phyloP scores from a whole-genome alignment of 2,329 filamentous ascomycete species.

The Sporothrix brunneoviolacea region DNA sequence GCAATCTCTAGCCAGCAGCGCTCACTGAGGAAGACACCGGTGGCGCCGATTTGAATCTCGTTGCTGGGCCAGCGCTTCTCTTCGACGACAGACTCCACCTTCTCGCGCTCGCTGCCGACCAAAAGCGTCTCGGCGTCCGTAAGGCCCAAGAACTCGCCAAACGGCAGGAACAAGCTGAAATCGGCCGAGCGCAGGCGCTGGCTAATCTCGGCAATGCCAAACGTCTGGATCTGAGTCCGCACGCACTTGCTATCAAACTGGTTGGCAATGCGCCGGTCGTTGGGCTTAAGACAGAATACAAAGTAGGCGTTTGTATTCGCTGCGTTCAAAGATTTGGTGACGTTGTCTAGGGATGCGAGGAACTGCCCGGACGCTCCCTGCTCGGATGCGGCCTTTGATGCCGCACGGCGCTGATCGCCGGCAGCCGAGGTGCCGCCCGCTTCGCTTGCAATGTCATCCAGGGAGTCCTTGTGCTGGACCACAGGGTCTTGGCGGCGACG shows the following conservation, averaged over 20 bases:
- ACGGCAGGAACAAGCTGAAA: conserved; percentile 92
- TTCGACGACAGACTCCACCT: conserved; percentile 83
- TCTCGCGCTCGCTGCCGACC: conserved; percentile 87
- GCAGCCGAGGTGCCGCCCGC: conserved; percentile 13
- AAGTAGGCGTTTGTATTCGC: conserved; percentile 90
- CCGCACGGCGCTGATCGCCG: conserved; percentile 30
- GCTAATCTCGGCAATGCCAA: conserved; percentile 95
- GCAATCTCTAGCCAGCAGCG: conserved; percentile 90
- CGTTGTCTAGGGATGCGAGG: conserved; percentile 78
- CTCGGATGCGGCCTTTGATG: conserved; percentile 37
- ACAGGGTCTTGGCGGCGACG: conserved; percentile 28
- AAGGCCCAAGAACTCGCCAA: conserved; percentile 88
- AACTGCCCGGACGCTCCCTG: conserved; percentile 93
- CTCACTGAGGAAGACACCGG: conserved; percentile 92
- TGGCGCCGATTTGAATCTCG: conserved; percentile 83
- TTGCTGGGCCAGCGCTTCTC: conserved; percentile 89
- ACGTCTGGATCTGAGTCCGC: conserved; percentile 84
- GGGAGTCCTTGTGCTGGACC: conserved; percentile 33
- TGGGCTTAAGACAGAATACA: conserved; percentile 94
- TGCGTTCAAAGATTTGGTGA: conserved; percentile 77
- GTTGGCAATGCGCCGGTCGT: conserved; percentile 93
- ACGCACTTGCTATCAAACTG: conserved; percentile 99
- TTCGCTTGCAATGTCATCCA: conserved; percentile 42
- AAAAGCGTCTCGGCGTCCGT: conserved; percentile 77
- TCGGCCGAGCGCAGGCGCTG: conserved; percentile 87